These are phyloP conservation scores for Cymbidium sinense DNA, from an alignment of 106 monocot genomes.

Conservation along the genomic window DNA sequence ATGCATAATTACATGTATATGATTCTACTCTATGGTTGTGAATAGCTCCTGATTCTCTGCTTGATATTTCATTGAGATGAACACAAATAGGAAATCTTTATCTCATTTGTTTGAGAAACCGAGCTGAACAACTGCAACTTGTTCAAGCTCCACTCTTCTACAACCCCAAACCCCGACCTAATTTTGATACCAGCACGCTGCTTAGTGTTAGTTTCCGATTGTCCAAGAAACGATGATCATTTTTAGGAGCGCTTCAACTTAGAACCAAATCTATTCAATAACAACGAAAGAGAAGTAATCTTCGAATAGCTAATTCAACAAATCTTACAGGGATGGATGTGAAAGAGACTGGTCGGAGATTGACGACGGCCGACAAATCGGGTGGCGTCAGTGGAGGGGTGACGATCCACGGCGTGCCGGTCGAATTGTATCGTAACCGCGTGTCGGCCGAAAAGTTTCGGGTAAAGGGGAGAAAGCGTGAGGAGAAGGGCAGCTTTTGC, in stretches of 20 bases:
- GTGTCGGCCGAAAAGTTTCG: not conserved
- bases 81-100: too few species aligned
- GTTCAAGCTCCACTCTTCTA: not conserved
- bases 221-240: not conserved
- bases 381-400: not conserved
- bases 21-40: too few species aligned
- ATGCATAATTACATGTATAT: too few species aligned
- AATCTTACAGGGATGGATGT: not conserved
- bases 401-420: not conserved
- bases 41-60: too few species aligned
- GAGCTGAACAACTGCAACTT: not conserved
- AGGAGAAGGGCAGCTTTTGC: not conserved
- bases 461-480: not conserved
- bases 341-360: not conserved
- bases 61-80: too few species aligned
- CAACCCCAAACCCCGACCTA: not conserved
- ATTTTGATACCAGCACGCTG: not conserved
- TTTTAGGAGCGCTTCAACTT: not conserved
- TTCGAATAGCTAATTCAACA: not conserved
- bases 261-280: not conserved
- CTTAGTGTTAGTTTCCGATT: not conserved
- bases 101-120: too few species aligned
- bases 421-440: not conserved
- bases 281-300: not conserved
- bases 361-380: not conserved